Percentiles rank a stretch among this genome's conserved stretches.
phyloP scores from a whole-genome alignment of 1,139 yeast genomes.

The Eremothecium gossypii region DNA sequence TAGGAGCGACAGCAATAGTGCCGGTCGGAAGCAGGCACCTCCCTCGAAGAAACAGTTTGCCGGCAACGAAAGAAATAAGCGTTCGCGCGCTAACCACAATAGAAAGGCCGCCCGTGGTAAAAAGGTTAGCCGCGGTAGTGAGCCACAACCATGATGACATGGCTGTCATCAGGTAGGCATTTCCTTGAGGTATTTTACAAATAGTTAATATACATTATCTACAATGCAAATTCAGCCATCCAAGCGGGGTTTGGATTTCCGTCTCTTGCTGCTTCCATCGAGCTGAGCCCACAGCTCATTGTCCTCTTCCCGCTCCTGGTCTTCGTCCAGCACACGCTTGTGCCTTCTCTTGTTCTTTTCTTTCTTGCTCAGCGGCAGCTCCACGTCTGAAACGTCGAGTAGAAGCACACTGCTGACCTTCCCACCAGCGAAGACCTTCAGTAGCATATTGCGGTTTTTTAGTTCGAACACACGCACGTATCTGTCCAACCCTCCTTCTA shows the following conservation, averaged over 20 bases:
- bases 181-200: neutral
- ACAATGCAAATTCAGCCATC: neutral
- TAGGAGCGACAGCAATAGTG: neutral
- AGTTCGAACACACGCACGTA: slow-evolving; percentile 70
- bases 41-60: slow-evolving; percentile 11
- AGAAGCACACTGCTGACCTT: slow-evolving; percentile 54
- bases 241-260: neutral
- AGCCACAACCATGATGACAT: neutral
- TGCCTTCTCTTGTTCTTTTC: slow-evolving; percentile 10
- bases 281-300: slow-evolving; percentile 14
- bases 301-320: slow-evolving; percentile 10
- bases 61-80: slow-evolving; percentile 29
- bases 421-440: slow-evolving; percentile 68
- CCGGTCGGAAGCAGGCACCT: neutral
- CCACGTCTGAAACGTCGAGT: slow-evolving; percentile 30
- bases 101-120: slow-evolving; percentile 53
- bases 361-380: slow-evolving; percentile 12
- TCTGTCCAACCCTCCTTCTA: slow-evolving; percentile 79
- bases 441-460: slow-evolving; percentile 46
- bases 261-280: slow-evolving; percentile 8
- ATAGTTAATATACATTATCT: slow-evolving; percentile 1
- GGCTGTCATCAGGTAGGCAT: neutral
- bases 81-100: slow-evolving; percentile 56
- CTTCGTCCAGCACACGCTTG: slow-evolving; percentile 10
- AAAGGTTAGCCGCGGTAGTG: slow-evolving; percentile 29